A percentile compares a stretch with the other conserved stretches of the same genome.
These are phyloP conservation scores for Cochlearia excelsa DNA, from an alignment of 345 rosid genomes.

Conservation along the genomic window DNA sequence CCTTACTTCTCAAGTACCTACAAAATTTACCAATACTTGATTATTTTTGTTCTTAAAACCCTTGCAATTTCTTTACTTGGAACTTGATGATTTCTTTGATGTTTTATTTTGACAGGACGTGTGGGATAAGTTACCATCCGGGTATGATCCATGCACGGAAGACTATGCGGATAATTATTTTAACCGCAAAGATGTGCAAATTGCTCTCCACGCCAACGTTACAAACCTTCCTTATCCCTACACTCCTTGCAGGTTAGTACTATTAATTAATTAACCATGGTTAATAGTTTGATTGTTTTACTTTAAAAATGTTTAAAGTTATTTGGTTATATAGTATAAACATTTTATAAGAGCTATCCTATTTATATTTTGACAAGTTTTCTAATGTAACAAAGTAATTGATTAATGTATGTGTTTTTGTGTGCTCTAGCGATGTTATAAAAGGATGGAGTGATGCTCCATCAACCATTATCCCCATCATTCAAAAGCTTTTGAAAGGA, in stretches of 20 bases:
- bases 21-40: no score
- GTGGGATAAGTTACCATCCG: constrained; percentile 52
- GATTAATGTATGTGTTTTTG: not conserved
- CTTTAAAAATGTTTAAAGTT: no score
- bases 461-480: constrained; percentile 48
- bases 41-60: no score
- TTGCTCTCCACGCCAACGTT: constrained; percentile 65
- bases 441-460: constrained; percentile 53
- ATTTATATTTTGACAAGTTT: no score
- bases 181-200: constrained; percentile 69
- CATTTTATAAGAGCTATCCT: no score
- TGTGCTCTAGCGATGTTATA: constrained; percentile 33
- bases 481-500: constrained; percentile 49
- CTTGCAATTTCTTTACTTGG: no score
- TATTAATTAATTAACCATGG: no score
- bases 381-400: no score
- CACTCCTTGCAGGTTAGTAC: constrained; percentile 52
- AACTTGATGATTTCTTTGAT: not conserved
- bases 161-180: constrained; percentile 50
- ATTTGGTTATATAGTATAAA: no score
- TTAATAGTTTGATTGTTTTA: no score
- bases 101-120: constrained; percentile 39
- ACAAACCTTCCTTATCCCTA: constrained; percentile 62
- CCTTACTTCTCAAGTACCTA: constrained; percentile 30
- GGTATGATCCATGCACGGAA: constrained; percentile 72